Percentiles rank a stretch among this genome's conserved stretches.
These are phyloP conservation scores for Lentinula lateritia DNA, from an alignment of 768 basidiomycete species.

Conservation along the genomic window DNA sequence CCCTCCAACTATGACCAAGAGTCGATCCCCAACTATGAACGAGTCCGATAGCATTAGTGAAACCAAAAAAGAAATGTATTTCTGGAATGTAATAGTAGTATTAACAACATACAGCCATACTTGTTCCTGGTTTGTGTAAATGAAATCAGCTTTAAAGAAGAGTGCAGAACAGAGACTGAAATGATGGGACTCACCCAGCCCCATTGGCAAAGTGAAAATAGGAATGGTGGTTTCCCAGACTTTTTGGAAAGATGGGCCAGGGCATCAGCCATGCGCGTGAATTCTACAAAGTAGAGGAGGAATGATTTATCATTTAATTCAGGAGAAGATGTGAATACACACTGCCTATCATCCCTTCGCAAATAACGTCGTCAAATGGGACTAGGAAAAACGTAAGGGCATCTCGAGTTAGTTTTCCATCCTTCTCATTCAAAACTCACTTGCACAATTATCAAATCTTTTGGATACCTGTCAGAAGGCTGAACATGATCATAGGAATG, in stretches of 20 bases:
- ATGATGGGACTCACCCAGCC: conserved; percentile 41
- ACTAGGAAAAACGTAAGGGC: conserved; percentile 25
- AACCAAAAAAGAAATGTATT: neutral
- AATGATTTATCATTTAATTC: neutral
- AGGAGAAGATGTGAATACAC: conserved; percentile 16
- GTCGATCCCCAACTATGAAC: conserved; percentile 41
- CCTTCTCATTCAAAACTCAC: conserved; percentile 20
- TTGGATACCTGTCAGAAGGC: neutral
- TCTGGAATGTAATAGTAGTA: neutral
- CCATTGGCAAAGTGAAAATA: conserved; percentile 63
- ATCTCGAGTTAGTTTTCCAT: neutral
- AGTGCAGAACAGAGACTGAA: neutral
- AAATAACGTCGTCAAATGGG: conserved; percentile 53
- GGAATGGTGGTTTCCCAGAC: conserved; percentile 41
- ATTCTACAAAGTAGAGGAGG: conserved; percentile 31
- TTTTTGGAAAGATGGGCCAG: conserved; percentile 40
- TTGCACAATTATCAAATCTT: conserved; percentile 49
- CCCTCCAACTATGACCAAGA: conserved; percentile 67
- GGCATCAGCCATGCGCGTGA: conserved; percentile 58
- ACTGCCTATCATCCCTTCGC: conserved; percentile 51
- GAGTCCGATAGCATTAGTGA: neutral
- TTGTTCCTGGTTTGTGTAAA: conserved; percentile 27
- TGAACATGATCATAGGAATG: too few species aligned
- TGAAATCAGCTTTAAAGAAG: neutral
- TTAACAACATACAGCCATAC: conserved; percentile 42